phyloP scores from a whole-genome alignment of 306 rosid genomes.

The Rosa persica region DNA sequence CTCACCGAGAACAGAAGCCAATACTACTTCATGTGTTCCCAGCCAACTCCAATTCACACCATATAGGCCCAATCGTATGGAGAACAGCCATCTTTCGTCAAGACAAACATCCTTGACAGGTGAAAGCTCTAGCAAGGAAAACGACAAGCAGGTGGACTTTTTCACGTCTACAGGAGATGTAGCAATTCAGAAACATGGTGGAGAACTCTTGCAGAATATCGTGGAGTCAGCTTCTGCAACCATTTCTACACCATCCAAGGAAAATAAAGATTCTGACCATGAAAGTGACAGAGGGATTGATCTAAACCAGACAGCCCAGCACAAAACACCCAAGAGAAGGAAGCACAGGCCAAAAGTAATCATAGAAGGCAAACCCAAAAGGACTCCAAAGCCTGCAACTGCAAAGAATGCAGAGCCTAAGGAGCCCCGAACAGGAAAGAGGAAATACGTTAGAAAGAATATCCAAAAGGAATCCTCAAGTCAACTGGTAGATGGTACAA shows the following conservation, averaged over 20 bases:
- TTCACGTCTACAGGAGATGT: conserved; percentile 37
- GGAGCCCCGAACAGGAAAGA: conserved; percentile 54
- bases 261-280: conserved; percentile 35
- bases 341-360: conserved; percentile 96
- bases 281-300: conserved; percentile 48
- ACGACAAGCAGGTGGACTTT: conserved; percentile 37
- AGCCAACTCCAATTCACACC: conserved; percentile 38
- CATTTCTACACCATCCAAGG: conserved; percentile 36
- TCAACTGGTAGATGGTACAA: conserved; percentile 35
- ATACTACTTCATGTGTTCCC: conserved; percentile 31
- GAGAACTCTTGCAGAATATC: conserved; percentile 58
- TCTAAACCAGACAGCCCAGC: conserved; percentile 70
- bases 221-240: conserved; percentile 62
- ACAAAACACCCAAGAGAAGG: conserved; percentile 61
- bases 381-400: conserved; percentile 44
- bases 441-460: conserved; percentile 49
- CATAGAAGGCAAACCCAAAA: conserved; percentile 62
- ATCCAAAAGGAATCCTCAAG: conserved; percentile 42
- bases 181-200: conserved; percentile 38
- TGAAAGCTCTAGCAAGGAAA: conserved; percentile 49
- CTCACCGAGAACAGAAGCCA: conserved; percentile 34
- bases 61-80: conserved; percentile 31
- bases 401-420: conserved; percentile 32
- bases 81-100: conserved; percentile 26
- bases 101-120: conserved; percentile 31